Conservation (phyloP, 306 rosid species). For the Comarum palustre region DNA sequence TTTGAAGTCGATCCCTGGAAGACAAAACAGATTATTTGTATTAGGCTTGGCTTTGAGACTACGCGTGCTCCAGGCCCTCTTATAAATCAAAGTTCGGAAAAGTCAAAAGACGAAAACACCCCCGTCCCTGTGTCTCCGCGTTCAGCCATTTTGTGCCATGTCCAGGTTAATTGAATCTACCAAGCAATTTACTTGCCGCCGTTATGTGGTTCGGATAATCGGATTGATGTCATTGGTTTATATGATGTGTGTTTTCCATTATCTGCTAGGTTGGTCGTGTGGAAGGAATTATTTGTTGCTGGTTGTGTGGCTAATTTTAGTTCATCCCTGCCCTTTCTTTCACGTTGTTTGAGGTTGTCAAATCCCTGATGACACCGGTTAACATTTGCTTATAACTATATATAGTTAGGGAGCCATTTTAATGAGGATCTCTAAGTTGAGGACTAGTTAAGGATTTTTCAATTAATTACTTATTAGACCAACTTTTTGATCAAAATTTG, state of each 20-base stretch:
- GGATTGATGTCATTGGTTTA: too few species aligned
- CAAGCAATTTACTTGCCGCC: too few species aligned
- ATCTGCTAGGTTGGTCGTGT: neutral
- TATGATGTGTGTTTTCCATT: neutral
- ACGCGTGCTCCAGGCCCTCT: slow-evolving; percentile 3
- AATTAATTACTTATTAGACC: too few species aligned
- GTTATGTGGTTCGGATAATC: too few species aligned
- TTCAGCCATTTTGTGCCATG: neutral
- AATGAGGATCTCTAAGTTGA: too few species aligned
- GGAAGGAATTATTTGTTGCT: neutral
- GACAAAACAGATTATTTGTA: neutral
- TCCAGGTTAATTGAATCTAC: slow-evolving; percentile 22
- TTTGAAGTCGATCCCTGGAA: neutral
- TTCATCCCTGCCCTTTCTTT: neutral
- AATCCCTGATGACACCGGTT: neutral
- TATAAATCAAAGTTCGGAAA: too few species aligned
- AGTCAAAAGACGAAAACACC: slow-evolving; percentile 11
- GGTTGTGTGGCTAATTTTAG: neutral
- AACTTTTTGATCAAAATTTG: too few species aligned
- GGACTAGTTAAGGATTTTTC: too few species aligned
- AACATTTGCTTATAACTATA: too few species aligned
- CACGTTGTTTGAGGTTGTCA: neutral
- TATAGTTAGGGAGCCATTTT: too few species aligned
- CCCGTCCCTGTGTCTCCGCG: neutral
- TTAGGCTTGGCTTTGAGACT: slow-evolving; percentile 9